phyloP scores from a whole-genome alignment of 805 yeast species.

The Yarrowia hollandica region DNA sequence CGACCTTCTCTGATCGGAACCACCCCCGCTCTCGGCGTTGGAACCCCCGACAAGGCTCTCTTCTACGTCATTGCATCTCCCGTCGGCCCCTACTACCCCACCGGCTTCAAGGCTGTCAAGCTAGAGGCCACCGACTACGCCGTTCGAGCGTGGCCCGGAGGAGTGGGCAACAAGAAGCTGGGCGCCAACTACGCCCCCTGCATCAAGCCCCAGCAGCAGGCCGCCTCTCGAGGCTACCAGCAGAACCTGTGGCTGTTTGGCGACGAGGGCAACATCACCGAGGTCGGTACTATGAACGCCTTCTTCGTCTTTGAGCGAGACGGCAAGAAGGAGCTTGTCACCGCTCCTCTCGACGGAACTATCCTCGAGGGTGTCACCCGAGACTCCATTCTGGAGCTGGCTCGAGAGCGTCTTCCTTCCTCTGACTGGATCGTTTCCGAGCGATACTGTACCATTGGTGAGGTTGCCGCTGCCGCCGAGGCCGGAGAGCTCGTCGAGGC shows the following conservation, averaged over 20 bases:
- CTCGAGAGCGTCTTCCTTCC: constrained; percentile 71
- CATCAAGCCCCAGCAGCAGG: constrained; percentile 83
- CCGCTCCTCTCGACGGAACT: constrained; percentile 97
- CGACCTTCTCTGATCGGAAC: constrained; percentile 97
- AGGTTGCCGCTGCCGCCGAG: constrained; percentile 72
- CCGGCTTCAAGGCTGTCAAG: constrained; percentile 93
- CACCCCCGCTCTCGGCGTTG: constrained; percentile 82
- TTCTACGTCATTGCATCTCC: constrained; percentile 89
- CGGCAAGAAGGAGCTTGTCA: constrained; percentile 87
- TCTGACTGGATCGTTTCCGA: constrained; percentile 81
- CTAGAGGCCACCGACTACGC: constrained; percentile 95
- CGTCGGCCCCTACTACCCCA: constrained; percentile 92
- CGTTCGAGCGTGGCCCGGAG: constrained; percentile 99
- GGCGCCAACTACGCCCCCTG: constrained; percentile 99
- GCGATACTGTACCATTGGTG: constrained; percentile 78
- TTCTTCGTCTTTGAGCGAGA: constrained; percentile 79
- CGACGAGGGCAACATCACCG: constrained; percentile 82
- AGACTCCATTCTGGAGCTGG: constrained; percentile 76
- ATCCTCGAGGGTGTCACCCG: constrained; percentile 96
- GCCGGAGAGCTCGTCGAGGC: constrained; percentile 90
- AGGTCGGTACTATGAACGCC: constrained; percentile 97
- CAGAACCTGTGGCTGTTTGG: constrained; percentile 97
- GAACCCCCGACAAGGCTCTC: constrained; percentile 76
- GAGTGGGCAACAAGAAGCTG: constrained; percentile 91
- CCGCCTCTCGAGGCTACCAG: constrained; percentile 88